A percentile compares a stretch with the other conserved stretches of the same genome.
Conservation (phyloP, 2,329 filamentous ascomycete genomes). For the Diaporthe vexans region DNA sequence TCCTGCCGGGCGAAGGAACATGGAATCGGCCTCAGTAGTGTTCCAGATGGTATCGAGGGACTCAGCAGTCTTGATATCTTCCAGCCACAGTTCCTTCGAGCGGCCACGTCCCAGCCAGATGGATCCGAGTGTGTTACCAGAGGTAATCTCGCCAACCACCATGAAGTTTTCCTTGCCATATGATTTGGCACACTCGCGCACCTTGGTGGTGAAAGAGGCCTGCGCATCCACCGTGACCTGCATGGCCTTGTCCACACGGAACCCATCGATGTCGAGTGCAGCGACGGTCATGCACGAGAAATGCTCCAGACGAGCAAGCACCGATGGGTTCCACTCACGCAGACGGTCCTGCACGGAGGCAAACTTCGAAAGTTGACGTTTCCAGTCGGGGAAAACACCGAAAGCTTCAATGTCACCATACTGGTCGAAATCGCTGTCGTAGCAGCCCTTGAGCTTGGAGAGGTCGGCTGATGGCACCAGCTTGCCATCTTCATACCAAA, state of each 20-base stretch:
- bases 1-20: constrained; percentile 70
- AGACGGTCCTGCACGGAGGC: constrained; percentile 76
- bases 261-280: constrained; percentile 74
- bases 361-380: constrained; percentile 75
- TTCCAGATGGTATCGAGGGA: constrained; percentile 39
- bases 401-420: constrained; percentile 75
- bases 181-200: constrained; percentile 67
- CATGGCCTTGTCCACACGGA: constrained; percentile 75
- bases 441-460: constrained; percentile 65
- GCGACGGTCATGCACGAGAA: constrained; percentile 74
- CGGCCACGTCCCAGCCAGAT: constrained; percentile 74
- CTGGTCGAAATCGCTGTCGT: constrained; percentile 72
- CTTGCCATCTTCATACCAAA: constrained; percentile 71
- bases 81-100: constrained; percentile 51
- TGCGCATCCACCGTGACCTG: constrained; percentile 71
- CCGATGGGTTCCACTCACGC: constrained; percentile 72
- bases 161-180: constrained; percentile 75
- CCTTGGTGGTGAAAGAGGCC: constrained; percentile 67
- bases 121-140: constrained; percentile 71
- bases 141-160: constrained; percentile 73
- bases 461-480: constrained; percentile 62
- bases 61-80: constrained; percentile 40
- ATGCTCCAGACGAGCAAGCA: constrained; percentile 67
- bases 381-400: constrained; percentile 73
- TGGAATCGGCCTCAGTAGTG: constrained; percentile 39